These are phyloP conservation scores for Monosporascus sp. DNA, from an alignment of 2,329 filamentous ascomycete species.

Conservation along the genomic window DNA sequence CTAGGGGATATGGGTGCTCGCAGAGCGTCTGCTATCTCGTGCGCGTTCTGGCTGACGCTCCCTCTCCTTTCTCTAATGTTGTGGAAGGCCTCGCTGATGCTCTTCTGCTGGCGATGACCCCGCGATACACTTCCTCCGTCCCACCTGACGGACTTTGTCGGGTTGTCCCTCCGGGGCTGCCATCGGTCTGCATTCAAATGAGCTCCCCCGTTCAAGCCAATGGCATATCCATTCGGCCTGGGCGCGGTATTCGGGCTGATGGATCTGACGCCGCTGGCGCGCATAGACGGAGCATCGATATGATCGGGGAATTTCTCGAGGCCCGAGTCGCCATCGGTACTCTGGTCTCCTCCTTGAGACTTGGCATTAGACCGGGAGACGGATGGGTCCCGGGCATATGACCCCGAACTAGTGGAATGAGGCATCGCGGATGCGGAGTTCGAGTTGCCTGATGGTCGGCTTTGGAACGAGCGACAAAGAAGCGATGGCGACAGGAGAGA, in stretches of 20 bases:
- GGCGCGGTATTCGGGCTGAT: slow-evolving; percentile 16
- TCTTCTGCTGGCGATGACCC: slow-evolving; percentile 61
- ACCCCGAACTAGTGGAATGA: slow-evolving; percentile 27
- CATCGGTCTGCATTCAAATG: slow-evolving; percentile 25
- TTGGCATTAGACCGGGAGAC: slow-evolving; percentile 24
- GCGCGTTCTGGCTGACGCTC: slow-evolving; percentile 87
- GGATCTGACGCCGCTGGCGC: slow-evolving; percentile 19
- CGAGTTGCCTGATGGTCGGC: slow-evolving; percentile 9
- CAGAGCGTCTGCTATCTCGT: slow-evolving; percentile 86
- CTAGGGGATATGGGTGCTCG: slow-evolving; percentile 84
- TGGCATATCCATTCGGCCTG: slow-evolving; percentile 24
- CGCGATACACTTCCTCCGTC: slow-evolving; percentile 24
- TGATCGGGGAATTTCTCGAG: slow-evolving; percentile 31
- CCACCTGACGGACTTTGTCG: slow-evolving; percentile 19
- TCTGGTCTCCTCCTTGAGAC: slow-evolving; percentile 14
- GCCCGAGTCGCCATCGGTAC: slow-evolving; percentile 20
- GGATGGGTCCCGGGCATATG: slow-evolving; percentile 26
- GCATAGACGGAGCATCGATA: slow-evolving; percentile 28
- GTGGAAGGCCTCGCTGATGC: slow-evolving; percentile 79
- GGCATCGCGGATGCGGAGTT: slow-evolving; percentile 20
- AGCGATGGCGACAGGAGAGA: slow-evolving; percentile 4
- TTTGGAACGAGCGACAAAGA: slow-evolving; percentile 24
- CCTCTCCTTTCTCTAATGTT: slow-evolving; percentile 75
- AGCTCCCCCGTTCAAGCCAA: slow-evolving; percentile 25
- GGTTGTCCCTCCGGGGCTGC: slow-evolving; percentile 22